These are phyloP conservation scores for Camellia sinensis DNA, from an alignment of 148 eudicot genomes.

Conservation along the genomic window DNA sequence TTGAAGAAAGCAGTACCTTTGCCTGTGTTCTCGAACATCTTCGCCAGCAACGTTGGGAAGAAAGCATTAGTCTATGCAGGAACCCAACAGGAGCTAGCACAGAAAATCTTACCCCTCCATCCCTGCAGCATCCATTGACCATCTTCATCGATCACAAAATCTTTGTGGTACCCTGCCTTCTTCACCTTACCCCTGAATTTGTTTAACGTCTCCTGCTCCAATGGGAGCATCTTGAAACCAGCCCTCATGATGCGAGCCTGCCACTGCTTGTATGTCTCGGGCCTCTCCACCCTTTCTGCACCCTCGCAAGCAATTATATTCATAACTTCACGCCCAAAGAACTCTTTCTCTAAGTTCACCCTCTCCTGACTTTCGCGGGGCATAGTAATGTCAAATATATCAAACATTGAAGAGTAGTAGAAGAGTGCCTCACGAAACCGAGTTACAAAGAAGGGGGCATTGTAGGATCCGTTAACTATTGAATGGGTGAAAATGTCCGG, in stretches of 20 bases:
- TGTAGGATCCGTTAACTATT: slow-evolving; percentile 31
- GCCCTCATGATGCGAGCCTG: slow-evolving; percentile 21
- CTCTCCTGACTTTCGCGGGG: slow-evolving; percentile 53
- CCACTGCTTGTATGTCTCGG: slow-evolving; percentile 29
- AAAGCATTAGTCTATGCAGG: slow-evolving; percentile 1
- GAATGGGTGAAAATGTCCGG: slow-evolving; percentile 37
- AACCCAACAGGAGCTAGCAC: slow-evolving; percentile 28
- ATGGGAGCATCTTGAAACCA: slow-evolving; percentile 29
- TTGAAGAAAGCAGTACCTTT: slow-evolving; percentile 8
- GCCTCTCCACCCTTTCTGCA: slow-evolving; percentile 44
- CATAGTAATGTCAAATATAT: slow-evolving; percentile 39
- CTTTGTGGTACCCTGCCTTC: slow-evolving; percentile 10
- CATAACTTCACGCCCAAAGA: slow-evolving; percentile 67
- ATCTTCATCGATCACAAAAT: slow-evolving; percentile 25
- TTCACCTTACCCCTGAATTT: slow-evolving; percentile 27
- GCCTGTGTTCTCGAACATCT: not conserved
- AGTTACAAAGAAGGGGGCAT: slow-evolving; percentile 44
- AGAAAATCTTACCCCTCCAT: slow-evolving; percentile 23
- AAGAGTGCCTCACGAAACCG: slow-evolving; percentile 53
- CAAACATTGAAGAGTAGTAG: slow-evolving; percentile 35
- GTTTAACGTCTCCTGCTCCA: slow-evolving; percentile 17
- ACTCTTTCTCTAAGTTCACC: slow-evolving; percentile 61
- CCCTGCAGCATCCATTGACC: slow-evolving; percentile 31
- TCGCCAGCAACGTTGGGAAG: not conserved
- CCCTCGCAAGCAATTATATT: slow-evolving; percentile 87